phyloP scores from a whole-genome alignment of 2,329 filamentous ascomycete genomes.

The Taxawa tesnikishii region DNA sequence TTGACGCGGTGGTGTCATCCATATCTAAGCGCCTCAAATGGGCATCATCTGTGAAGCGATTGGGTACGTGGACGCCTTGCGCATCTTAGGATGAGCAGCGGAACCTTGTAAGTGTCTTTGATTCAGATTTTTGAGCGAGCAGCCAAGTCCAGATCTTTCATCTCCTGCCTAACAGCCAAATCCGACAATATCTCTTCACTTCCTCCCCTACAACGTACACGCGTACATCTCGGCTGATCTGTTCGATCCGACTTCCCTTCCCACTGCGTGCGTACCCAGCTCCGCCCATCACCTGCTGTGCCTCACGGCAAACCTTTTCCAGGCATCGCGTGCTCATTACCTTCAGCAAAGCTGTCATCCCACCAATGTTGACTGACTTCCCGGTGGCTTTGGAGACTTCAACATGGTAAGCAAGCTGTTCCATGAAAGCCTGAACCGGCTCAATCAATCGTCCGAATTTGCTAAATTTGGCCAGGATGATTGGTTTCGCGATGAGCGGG shows the following conservation, averaged over 20 bases:
- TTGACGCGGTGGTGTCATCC: no score
- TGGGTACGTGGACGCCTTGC: no score
- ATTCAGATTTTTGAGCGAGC: no score
- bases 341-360: constrained; percentile 40
- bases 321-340: constrained; percentile 40
- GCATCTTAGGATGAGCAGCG: no score
- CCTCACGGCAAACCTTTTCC: constrained; percentile 41
- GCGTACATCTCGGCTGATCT: constrained; percentile 40
- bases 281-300: constrained; percentile 43
- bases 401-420: constrained; percentile 19
- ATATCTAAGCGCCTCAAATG: no score
- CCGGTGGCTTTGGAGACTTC: constrained; percentile 15
- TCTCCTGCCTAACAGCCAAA: constrained; percentile 20
- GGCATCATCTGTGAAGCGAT: no score
- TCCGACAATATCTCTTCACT: constrained; percentile 22
- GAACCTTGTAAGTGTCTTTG: no score
- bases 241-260: constrained; percentile 38
- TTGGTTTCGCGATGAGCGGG: constrained; percentile 20
- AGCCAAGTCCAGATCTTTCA: no score
- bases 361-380: constrained; percentile 30
- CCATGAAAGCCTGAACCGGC: constrained; percentile 17
- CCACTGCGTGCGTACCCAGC: constrained; percentile 39
- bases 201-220: constrained; percentile 29
- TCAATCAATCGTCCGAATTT: constrained; percentile 20
- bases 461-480: constrained; percentile 20